These are phyloP conservation scores for Neospermospora avenae DNA, from an alignment of 2,329 filamentous ascomycete genomes.

Conservation along the genomic window DNA sequence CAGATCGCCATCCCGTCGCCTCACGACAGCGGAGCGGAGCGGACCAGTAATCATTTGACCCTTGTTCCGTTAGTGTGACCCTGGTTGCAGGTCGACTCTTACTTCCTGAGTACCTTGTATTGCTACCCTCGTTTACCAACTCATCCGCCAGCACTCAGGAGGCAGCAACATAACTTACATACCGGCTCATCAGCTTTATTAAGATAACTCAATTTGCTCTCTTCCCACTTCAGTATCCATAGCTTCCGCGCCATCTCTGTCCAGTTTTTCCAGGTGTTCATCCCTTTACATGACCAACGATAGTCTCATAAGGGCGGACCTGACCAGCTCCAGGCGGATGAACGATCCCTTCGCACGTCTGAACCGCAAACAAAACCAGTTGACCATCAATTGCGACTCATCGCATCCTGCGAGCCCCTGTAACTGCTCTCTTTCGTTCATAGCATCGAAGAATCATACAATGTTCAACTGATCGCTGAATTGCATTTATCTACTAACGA, in stretches of 20 bases:
- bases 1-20: not conserved
- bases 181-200: constrained; percentile 3
- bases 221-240: not conserved
- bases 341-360: not conserved
- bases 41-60: not conserved
- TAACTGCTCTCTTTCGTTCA: not conserved
- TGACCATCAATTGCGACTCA: not conserved
- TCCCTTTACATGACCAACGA: not conserved
- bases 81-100: not conserved
- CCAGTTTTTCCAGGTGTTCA: not conserved
- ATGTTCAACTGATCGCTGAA: not conserved
- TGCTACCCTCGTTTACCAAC: not conserved
- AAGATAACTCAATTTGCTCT: not conserved
- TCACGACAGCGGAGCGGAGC: not conserved
- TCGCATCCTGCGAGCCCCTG: not conserved
- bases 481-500: not conserved
- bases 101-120: not conserved
- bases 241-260: constrained; percentile 1
- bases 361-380: not conserved
- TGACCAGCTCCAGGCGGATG: not conserved
- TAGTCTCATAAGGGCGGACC: not conserved
- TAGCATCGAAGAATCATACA: too few species aligned
- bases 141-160: not conserved
- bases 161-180: not conserved
- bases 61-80: not conserved